Conservation (phyloP, 2,329 filamentous ascomycete genomes). For the Stachybotrys echinatus region DNA sequence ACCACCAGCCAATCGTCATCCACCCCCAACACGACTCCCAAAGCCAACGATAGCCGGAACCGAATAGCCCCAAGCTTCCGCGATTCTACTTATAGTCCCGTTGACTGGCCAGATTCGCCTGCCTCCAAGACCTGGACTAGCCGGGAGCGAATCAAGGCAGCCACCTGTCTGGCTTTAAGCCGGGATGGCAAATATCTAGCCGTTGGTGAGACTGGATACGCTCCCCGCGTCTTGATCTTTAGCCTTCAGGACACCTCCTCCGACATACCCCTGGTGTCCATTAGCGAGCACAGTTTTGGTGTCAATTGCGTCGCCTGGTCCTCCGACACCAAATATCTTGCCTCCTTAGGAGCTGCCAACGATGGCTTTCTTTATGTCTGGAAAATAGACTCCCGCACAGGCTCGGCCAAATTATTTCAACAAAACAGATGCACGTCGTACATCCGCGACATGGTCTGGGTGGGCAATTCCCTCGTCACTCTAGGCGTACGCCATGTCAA, state of each 20-base stretch:
- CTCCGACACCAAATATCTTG: conserved; percentile 76
- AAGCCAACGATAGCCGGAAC: conserved; percentile 60
- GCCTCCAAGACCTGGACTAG: conserved; percentile 75
- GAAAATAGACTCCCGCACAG: conserved; percentile 77
- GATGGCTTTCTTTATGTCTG: conserved; percentile 94
- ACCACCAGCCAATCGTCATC: conserved; percentile 44
- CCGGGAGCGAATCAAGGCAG: conserved; percentile 88
- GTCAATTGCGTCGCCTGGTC: conserved; percentile 89
- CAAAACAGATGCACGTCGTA: conserved; percentile 87
- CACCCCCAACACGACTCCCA: conserved; percentile 48
- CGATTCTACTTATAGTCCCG: conserved; percentile 39
- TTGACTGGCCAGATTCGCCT: conserved; percentile 58
- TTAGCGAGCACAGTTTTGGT: conserved; percentile 87
- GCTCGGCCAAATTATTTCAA: conserved; percentile 73
- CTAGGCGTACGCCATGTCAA: conserved; percentile 90
- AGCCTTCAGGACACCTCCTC: conserved; percentile 73
- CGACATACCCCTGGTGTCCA: conserved; percentile 75
- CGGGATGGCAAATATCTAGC: conserved; percentile 82
- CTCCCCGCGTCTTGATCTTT: conserved; percentile 86
- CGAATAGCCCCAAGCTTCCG: conserved; percentile 42
- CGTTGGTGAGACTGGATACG: conserved; percentile 93
- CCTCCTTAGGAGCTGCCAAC: conserved; percentile 81
- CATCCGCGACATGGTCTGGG: conserved; percentile 84
- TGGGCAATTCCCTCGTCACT: conserved; percentile 78
- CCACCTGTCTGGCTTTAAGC: conserved; percentile 85